Evolutionary conservation across 2,329 filamentous ascomycete species (phyloP), one percentile per base, ranked within the genome.

Genomic region (Phialophora tarda): DNA sequence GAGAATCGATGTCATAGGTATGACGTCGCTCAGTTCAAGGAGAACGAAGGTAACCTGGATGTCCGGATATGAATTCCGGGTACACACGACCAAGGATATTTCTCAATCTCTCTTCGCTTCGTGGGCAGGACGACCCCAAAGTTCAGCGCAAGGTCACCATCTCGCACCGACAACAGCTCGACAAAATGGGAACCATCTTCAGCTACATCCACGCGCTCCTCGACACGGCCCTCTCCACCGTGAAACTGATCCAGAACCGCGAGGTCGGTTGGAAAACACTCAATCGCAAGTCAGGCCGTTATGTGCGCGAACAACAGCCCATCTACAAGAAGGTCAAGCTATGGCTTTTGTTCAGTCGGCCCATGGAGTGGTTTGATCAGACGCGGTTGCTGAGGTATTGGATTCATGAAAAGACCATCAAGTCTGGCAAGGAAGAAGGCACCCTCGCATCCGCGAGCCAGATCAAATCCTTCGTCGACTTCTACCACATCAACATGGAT

Each of bases 401-500:
- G 58, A 74, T 79, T 32, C 78, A 80, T 59, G 72, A 78, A 26
- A 75, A 76, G 68, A 78, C 75, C 2, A 32, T 78, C 14, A 66
- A 71, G 60, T 98, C 38, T 17, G 38, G 38, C 38, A 41, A 41
- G 38, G 7, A 41, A 17, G 38, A 41, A 41, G 38, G 38, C 71
- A 94, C 98, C 75, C 93, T 93, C 26, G 90, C 90, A 4, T 97
- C 94, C 10, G 89, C 88, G 68, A 86, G 89, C 11, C 91, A 97
- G 75, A 98, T 99, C 67, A 86, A 88, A 71, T 89, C 90, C 67
- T 98, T 99, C 75, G 92, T 99, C 80, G 88, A 90, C 69, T 98
- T 98, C 82, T 95, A 99, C 78, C 91, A 92, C 69, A 85, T 99
- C 26, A 90, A 98, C 78, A 93, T 98, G 89, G 88, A 88, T 1